phyloP scores from a whole-genome alignment of 2,329 filamentous ascomycete species.

The Paracoccidioides brasiliensis region DNA sequence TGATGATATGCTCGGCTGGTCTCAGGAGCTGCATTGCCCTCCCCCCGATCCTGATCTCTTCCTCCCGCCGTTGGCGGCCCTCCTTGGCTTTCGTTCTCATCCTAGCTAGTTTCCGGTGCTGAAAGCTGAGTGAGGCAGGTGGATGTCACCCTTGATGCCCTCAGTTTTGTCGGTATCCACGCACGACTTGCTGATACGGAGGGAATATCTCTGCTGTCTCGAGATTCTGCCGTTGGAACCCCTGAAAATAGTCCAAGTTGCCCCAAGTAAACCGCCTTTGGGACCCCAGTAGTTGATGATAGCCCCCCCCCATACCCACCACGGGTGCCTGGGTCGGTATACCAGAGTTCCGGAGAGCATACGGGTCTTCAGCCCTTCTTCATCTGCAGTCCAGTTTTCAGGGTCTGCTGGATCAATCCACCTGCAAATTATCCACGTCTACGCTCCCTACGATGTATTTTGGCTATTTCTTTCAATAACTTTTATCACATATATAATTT shows the following conservation, averaged over 20 bases:
- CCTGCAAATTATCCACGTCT: no score
- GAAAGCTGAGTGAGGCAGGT: conserved; percentile 3
- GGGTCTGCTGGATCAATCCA: no score
- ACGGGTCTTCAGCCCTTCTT: not conserved
- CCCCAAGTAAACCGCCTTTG: not conserved
- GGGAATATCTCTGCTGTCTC: conserved; percentile 1
- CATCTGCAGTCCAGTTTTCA: not conserved
- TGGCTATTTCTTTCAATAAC: no score
- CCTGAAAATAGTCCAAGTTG: not conserved
- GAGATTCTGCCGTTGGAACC: conserved; percentile 1
- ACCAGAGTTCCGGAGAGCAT: not conserved
- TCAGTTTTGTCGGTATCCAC: not conserved
- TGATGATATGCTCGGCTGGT: not conserved
- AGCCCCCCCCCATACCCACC: not conserved
- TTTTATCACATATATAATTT: no score
- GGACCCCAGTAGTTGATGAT: not conserved
- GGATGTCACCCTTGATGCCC: conserved; percentile 3
- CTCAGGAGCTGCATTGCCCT: not conserved
- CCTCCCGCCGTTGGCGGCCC: not conserved
- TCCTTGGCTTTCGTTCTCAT: conserved; percentile 2
- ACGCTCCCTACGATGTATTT: no score
- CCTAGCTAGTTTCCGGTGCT: conserved; percentile 2
- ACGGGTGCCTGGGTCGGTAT: not conserved
- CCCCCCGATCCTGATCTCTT: not conserved
- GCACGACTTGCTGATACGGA: not conserved